Percentiles rank a stretch among this genome's conserved stretches.
Evolutionary conservation across 306 rosid species (phyloP).

Genomic region (Albizia julibrissin): DNA sequence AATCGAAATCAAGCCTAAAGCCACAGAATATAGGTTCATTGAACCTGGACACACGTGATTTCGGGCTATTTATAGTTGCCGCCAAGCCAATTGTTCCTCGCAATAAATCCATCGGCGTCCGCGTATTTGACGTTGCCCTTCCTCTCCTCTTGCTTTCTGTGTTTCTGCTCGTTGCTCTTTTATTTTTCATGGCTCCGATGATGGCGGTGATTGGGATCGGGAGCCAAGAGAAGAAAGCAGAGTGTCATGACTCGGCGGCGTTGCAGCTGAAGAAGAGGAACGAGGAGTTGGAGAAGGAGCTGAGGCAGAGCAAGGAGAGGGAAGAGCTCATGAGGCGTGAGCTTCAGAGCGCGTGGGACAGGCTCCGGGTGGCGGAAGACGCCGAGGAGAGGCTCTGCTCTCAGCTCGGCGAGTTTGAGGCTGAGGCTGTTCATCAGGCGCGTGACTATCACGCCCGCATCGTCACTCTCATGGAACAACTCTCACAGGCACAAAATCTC

Average conservation of each 20-base stretch:
- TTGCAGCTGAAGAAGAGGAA: conserved; percentile 56
- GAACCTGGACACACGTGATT: conserved; percentile 44
- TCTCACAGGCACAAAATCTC: conserved; percentile 62
- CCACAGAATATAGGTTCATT: conserved; percentile 32
- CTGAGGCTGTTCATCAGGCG: conserved; percentile 73
- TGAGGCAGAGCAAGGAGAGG: conserved; percentile 65
- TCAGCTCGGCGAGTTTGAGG: conserved; percentile 90
- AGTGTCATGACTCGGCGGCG: conserved; percentile 11
- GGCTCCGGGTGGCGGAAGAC: conserved; percentile 83
- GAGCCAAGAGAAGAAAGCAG: not conserved
- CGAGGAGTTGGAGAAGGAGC: conserved; percentile 72
- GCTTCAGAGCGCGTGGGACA: conserved; percentile 51
- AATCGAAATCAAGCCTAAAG: not conserved
- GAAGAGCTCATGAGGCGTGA: conserved; percentile 67
- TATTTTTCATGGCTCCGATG: conserved; percentile 1
- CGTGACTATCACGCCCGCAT: conserved; percentile 66
- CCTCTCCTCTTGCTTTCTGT: not conserved
- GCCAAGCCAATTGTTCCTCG: not conserved
- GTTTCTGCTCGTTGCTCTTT: not conserved
- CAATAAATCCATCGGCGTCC: not conserved
- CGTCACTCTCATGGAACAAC: conserved; percentile 60
- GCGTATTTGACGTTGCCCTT: not conserved
- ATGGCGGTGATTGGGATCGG: conserved; percentile 42
- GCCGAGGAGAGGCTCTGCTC: conserved; percentile 93
- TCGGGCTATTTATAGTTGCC: conserved; percentile 27